Conservation (phyloP, 1,284 basidiomycete genomes). For the Polyporus tsugae region DNA sequence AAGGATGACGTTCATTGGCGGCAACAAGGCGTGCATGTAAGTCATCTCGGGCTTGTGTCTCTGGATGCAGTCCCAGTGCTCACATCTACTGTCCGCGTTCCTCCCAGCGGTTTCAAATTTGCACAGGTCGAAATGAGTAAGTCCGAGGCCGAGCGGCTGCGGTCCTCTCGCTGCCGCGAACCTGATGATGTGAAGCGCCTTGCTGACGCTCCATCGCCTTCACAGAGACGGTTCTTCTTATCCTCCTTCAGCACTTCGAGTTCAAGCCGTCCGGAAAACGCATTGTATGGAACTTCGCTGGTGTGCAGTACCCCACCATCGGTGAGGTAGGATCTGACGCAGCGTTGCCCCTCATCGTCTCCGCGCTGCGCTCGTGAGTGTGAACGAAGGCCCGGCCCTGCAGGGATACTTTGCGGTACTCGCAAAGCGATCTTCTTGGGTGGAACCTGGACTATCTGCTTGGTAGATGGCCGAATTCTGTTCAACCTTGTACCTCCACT, state of each 20-base stretch:
- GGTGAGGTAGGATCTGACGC: constrained; percentile 17
- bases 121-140: constrained; percentile 29
- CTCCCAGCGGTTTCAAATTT: constrained; percentile 27
- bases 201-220: neutral
- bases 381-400: too few relatives aligned
- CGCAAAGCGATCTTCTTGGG: too few relatives aligned
- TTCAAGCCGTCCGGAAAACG: constrained; percentile 28
- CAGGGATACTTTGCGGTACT: too few relatives aligned
- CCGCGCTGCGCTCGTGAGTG: constrained; percentile 9
- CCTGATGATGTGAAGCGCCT: neutral
- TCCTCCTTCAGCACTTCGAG: constrained; percentile 31
- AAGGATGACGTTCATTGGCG: constrained; percentile 46
- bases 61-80: neutral
- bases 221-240: constrained; percentile 32
- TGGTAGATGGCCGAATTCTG: too few relatives aligned
- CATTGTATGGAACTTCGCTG: constrained; percentile 34
- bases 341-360: constrained; percentile 28
- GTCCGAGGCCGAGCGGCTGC: constrained; percentile 1
- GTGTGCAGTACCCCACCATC: constrained; percentile 30
- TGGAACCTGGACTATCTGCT: too few relatives aligned
- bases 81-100: neutral
- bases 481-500: too few relatives aligned
- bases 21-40: constrained; percentile 43
- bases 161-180: neutral
- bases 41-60: constrained; percentile 10